Evolutionary conservation across 495 filamentous ascomycete species (phyloP).

Genomic region (Xylaria nigripes): DNA sequence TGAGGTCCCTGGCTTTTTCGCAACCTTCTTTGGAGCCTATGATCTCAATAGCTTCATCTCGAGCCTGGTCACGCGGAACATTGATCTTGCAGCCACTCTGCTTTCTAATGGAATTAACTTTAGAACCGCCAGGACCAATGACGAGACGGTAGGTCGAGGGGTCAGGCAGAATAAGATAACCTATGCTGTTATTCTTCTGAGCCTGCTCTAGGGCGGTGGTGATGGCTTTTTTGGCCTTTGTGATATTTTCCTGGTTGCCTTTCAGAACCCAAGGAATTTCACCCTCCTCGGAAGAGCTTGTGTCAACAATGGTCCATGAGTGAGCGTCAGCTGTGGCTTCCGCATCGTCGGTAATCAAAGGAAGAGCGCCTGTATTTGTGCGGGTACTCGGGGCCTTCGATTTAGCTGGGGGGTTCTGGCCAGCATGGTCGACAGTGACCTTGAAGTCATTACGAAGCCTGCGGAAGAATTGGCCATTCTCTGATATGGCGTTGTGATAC

Average conservation of each 20-base stretch:
- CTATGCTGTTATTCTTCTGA: conserved; percentile 59
- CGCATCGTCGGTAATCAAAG: conserved; percentile 82
- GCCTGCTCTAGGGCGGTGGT: conserved; percentile 63
- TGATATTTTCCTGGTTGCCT: conserved; percentile 65
- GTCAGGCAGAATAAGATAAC: conserved; percentile 85
- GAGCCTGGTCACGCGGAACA: conserved; percentile 72
- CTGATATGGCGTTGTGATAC: conserved; percentile 74
- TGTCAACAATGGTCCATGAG: conserved; percentile 71
- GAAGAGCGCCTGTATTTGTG: conserved; percentile 53
- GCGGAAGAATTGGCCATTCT: conserved; percentile 90
- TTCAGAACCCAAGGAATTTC: conserved; percentile 89
- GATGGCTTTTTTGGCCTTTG: conserved; percentile 66
- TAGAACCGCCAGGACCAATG: conserved; percentile 79
- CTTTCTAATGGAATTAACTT: conserved; percentile 86
- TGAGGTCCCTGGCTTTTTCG: conserved; percentile 81
- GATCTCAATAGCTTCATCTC: conserved; percentile 81
- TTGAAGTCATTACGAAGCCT: conserved; percentile 70
- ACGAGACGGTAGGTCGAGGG: conserved; percentile 83
- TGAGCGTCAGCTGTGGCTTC: conserved; percentile 52
- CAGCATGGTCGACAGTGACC: conserved; percentile 84
- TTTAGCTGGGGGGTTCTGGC: conserved; percentile 63
- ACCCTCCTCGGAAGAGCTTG: conserved; percentile 49
- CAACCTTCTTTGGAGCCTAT: conserved; percentile 68
- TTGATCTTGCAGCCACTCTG: conserved; percentile 88
- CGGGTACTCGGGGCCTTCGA: conserved; percentile 39